Percentiles rank a stretch among this genome's conserved stretches.
phyloP scores from a whole-genome alignment of 2,329 filamentous ascomycete genomes.

The Colletotrichum gloeosporioides region DNA sequence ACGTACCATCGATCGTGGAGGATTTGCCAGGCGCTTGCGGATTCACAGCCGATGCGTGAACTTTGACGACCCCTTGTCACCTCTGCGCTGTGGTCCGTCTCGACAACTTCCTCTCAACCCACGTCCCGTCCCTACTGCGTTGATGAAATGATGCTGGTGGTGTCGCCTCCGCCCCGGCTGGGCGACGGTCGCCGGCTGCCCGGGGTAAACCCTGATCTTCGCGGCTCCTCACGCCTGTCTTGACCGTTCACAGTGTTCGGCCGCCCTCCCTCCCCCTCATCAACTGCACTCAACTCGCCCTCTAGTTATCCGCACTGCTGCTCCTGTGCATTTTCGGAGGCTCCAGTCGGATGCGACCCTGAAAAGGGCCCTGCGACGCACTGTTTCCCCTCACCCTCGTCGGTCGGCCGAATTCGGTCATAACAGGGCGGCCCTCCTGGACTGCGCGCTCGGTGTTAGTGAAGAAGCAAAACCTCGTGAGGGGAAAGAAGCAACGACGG shows the following conservation, averaged over 20 bases:
- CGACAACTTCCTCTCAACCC: neutral
- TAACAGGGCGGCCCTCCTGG: neutral
- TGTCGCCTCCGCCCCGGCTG: neutral
- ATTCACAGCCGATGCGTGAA: neutral
- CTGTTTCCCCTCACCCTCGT: neutral
- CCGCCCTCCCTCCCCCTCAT: neutral
- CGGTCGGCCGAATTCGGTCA: neutral
- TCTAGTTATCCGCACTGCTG: neutral
- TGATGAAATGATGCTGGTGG: neutral
- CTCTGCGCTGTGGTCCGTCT: neutral
- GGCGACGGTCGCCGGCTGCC: neutral
- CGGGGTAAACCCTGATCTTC: neutral
- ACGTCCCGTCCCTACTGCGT: neutral
- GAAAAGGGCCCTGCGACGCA: neutral
- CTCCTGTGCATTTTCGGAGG: neutral
- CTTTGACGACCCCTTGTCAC: neutral
- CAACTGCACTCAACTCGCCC: neutral
- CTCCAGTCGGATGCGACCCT: neutral
- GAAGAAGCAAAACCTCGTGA: slow-evolving; percentile 9
- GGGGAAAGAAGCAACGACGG: neutral
- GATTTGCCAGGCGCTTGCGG: neutral
- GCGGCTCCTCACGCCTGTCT: neutral
- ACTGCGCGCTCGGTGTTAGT: neutral
- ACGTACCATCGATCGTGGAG: neutral
- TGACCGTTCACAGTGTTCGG: neutral